Evolutionary conservation across 208 protist species (phyloP), one percentile per base, ranked within the genome.

Genomic region (Tritrichomonas foetus): DNA sequence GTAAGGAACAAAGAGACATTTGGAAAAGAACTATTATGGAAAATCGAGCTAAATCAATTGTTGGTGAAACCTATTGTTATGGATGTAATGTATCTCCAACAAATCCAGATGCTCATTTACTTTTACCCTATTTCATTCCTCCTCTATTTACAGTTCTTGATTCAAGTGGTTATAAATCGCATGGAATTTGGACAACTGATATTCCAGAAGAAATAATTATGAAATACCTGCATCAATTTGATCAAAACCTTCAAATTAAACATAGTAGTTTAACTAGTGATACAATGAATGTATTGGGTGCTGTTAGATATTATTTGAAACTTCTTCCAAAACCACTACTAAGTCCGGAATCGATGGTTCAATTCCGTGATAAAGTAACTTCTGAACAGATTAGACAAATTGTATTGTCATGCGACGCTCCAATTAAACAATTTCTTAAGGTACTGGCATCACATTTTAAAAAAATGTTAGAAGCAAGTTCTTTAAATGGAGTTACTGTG

Each of bases 151-250:
- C 33, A 9, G 41, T 50, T 82, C 74, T 82, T 53, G 41, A 82
- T 30, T 50, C 33, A 49, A 20, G 27, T 14, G 74, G n/a, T 11
- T 82, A 82, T 44, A 82, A 82, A 50, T 30, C 50, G 0, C 74
- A 41, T 82, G 41, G 41, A n/a, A 82, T 82, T 30, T 82, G 74
- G 74, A 82, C 74, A 82, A 36, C 50, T 50, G 74, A 82, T 47
- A 41, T 82, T 82, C 74, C 74, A 82, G 50, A 82, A 22, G 74
- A 82, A 50, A 82, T 50, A 14, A 36, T 82, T 30, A 13, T 22
- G 1, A 82, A 82, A 50, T 20, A 20, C 0, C 33, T 82, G 11
- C 14, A 20, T 1, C n/a, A 25, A 53, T 20, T 82, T 53, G 74
- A 82, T 30, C 41, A 22, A 14, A 82, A 82, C 39, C 50, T 47